A percentile compares a stretch with the other conserved stretches of the same genome.
phyloP scores from a whole-genome alignment of 805 yeast species.

The Cephaloascus fragrans region DNA sequence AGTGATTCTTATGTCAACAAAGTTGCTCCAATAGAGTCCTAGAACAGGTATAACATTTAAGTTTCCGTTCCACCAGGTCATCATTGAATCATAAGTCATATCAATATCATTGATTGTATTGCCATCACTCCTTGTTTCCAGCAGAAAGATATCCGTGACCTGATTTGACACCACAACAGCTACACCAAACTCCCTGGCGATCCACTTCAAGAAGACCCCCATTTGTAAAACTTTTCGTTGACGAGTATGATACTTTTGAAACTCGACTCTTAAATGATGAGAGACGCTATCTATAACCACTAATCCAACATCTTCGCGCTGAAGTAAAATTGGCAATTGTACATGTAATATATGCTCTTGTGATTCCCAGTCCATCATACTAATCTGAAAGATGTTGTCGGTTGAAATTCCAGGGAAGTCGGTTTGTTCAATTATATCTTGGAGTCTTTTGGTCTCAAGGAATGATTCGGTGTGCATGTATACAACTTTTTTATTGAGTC shows the following conservation, averaged over 20 bases:
- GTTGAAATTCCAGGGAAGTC: constrained; percentile 15
- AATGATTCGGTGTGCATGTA: constrained; percentile 73
- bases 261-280: constrained; percentile 66
- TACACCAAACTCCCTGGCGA: constrained; percentile 36
- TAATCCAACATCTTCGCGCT: constrained; percentile 32
- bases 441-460: constrained; percentile 54
- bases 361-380: constrained; percentile 57
- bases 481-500: too few relatives aligned
- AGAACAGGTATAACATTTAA: constrained; percentile 37
- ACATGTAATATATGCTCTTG: constrained; percentile 66
- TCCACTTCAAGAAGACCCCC: constrained; percentile 40
- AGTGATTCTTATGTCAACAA: neutral
- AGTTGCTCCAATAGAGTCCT: constrained; percentile 45
- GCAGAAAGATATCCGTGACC: constrained; percentile 52
- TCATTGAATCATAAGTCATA: neutral
- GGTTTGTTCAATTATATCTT: constrained; percentile 27
- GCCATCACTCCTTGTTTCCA: constrained; percentile 10
- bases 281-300: constrained; percentile 76
- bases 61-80: constrained; percentile 15
- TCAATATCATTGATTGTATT: constrained; percentile 5
- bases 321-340: constrained; percentile 54
- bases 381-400: constrained; percentile 36
- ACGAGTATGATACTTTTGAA: constrained; percentile 26
- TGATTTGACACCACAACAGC: constrained; percentile 74
- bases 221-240: constrained; percentile 29